Percentiles rank a stretch among this genome's conserved stretches.
Evolutionary conservation across 768 basidiomycete species (phyloP).

Genomic region (Tricholoma terreum): DNA sequence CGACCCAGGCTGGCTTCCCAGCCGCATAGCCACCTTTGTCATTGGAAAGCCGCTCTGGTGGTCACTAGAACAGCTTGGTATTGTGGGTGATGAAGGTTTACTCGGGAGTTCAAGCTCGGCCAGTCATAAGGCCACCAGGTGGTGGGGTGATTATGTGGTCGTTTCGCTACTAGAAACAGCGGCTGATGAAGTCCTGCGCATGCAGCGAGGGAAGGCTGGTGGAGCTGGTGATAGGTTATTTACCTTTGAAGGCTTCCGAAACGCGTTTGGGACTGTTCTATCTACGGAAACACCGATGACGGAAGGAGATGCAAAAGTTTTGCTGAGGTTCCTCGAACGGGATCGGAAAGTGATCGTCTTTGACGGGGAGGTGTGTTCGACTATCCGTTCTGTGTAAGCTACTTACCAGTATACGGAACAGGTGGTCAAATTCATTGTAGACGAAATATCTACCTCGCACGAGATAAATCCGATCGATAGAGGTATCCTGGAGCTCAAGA

Average conservation of each 20-base stretch:
- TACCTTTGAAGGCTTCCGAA: conserved; percentile 56
- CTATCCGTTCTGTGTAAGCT: not conserved
- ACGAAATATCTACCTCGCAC: conserved; percentile 29
- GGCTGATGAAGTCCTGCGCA: conserved; percentile 52
- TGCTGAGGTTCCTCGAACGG: conserved; percentile 76
- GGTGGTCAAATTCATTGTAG: conserved; percentile 79
- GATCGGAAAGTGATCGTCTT: conserved; percentile 64
- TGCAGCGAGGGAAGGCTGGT: conserved; percentile 38
- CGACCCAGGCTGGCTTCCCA: conserved; percentile 65
- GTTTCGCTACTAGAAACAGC: conserved; percentile 62
- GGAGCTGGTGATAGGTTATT: conserved; percentile 62
- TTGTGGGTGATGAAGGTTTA: conserved; percentile 62
- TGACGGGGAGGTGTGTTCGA: conserved; percentile 58
- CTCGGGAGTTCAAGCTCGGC: conserved; percentile 21
- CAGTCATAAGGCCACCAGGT: conserved; percentile 42
- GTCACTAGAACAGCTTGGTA: conserved; percentile 75
- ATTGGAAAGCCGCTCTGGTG: conserved; percentile 84
- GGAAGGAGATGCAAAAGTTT: conserved; percentile 61
- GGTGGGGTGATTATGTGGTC: conserved; percentile 73
- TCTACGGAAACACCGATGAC: conserved; percentile 38
- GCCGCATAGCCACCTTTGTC: conserved; percentile 64
- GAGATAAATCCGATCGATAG: conserved; percentile 75
- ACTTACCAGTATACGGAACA: conserved; percentile 23
- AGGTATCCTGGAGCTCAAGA: conserved; percentile 79
- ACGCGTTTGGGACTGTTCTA: conserved; percentile 47